Percentiles rank a stretch among this genome's conserved stretches.
Evolutionary conservation across 805 yeast genomes (phyloP).

Genomic region (Yarrowia yakushimensis): DNA sequence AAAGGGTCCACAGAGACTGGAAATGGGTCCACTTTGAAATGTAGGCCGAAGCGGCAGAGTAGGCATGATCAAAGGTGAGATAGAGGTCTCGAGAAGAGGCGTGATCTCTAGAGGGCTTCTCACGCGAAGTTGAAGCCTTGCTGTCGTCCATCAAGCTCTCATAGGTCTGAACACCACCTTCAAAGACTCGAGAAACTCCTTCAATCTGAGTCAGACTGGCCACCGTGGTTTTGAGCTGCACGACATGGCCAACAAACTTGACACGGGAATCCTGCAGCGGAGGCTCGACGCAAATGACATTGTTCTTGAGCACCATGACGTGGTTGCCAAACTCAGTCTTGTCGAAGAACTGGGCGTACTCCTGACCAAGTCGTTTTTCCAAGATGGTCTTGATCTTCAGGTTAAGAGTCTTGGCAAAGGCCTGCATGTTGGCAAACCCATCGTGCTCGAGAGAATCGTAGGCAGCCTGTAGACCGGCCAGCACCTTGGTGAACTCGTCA

Average conservation of each 20-base stretch:
- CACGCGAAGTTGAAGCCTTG: neutral
- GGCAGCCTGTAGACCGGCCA: neutral
- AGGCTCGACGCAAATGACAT: conserved; percentile 17
- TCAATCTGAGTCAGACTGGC: conserved; percentile 9
- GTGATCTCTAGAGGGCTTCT: neutral
- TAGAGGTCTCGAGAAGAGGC: neutral
- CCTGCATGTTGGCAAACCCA: conserved; percentile 10
- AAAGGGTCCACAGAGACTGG: conserved; percentile 59
- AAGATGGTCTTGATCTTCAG: neutral
- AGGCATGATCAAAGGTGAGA: neutral
- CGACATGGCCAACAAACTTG: neutral
- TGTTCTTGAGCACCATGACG: conserved; percentile 18
- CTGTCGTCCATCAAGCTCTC: conserved; percentile 9
- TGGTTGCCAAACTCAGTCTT: neutral
- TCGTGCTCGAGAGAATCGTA: conserved; percentile 14
- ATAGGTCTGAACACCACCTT: neutral
- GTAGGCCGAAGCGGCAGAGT: conserved; percentile 39
- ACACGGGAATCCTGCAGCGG: conserved; percentile 17
- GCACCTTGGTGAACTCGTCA: conserved; percentile 27
- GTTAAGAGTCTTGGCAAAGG: conserved; percentile 11
- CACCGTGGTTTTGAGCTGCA: neutral
- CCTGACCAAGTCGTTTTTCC: neutral
- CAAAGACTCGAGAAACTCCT: conserved; percentile 3
- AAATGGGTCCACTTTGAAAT: conserved; percentile 51
- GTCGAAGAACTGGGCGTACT: conserved; percentile 12